phyloP scores from a whole-genome alignment of 352 stramenopile species.

The Phytophthora ohioensis region DNA sequence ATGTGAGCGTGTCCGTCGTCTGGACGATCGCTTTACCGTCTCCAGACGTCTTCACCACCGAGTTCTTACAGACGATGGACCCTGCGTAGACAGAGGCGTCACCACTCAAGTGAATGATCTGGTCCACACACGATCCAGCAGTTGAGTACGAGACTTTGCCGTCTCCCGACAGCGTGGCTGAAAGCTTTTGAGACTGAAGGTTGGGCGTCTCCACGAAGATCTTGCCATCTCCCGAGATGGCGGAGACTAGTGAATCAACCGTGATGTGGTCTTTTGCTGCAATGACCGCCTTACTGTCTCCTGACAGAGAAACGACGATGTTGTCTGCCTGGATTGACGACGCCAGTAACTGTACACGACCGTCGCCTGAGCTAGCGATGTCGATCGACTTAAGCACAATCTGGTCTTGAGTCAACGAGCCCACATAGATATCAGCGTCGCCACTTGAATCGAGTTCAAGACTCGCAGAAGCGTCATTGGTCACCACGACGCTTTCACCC shows the following conservation, averaged over 20 bases:
- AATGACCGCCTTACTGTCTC: slow-evolving; percentile 25
- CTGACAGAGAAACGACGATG: slow-evolving; percentile 19
- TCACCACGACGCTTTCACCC: slow-evolving; percentile 48
- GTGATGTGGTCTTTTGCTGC: slow-evolving; percentile 20
- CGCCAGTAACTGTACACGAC: slow-evolving; percentile 32
- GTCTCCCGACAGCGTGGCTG: slow-evolving; percentile 25
- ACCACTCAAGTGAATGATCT: slow-evolving; percentile 32
- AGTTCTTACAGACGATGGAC: slow-evolving; percentile 36
- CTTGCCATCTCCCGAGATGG: slow-evolving; percentile 34
- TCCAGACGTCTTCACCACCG: slow-evolving; percentile 27
- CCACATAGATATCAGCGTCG: slow-evolving; percentile 31
- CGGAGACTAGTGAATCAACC: slow-evolving; percentile 20
- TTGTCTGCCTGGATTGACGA: slow-evolving; percentile 31
- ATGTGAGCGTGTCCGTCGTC: slow-evolving; percentile 35
- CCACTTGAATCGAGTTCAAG: slow-evolving; percentile 33
- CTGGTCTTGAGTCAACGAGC: slow-evolving; percentile 15
- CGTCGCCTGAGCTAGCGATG: slow-evolving; percentile 30
- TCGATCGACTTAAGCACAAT: slow-evolving; percentile 20
- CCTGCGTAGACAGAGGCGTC: slow-evolving; percentile 34
- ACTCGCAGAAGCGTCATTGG: slow-evolving; percentile 38
- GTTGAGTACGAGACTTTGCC: slow-evolving; percentile 35
- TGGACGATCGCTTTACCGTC: slow-evolving; percentile 38
- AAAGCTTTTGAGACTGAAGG: slow-evolving; percentile 25
- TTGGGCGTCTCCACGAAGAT: slow-evolving; percentile 36
- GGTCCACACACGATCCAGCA: slow-evolving; percentile 27